phyloP scores from a whole-genome alignment of 2,329 filamentous ascomycete genomes.

The Penicillium sp. region DNA sequence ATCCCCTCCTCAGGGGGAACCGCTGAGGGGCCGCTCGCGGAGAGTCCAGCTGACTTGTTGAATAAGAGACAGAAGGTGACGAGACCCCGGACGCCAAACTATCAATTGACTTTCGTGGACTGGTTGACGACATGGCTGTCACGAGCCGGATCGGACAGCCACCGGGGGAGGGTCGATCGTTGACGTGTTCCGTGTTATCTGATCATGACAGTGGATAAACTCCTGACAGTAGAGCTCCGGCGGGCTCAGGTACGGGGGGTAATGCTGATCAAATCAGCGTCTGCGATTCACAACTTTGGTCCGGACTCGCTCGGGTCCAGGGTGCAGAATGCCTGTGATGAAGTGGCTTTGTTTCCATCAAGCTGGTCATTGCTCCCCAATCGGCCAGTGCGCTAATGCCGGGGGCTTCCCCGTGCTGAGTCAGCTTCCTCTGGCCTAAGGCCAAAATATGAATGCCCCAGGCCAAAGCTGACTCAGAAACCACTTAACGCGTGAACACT shows the following conservation, averaged over 20 bases:
- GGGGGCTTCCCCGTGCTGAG: conserved; percentile 5
- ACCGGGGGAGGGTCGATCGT: conserved; percentile 27
- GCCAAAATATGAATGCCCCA: neutral
- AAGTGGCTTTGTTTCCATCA: conserved; percentile 23
- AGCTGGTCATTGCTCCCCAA: conserved; percentile 27
- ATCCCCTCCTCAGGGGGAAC: conserved; percentile 62
- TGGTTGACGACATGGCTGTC: conserved; percentile 59
- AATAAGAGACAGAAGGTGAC: conserved; percentile 48
- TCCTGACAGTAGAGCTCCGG: conserved; percentile 6
- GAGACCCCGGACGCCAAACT: conserved; percentile 59
- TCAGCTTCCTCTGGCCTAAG: conserved; percentile 10
- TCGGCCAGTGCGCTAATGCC: conserved; percentile 27
- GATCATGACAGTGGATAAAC: conserved; percentile 36
- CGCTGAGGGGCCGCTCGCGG: conserved; percentile 36
- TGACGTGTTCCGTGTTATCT: conserved; percentile 31
- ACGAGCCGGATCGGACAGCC: conserved; percentile 35
- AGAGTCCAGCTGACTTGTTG: conserved; percentile 37
- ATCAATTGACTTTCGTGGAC: conserved; percentile 64
- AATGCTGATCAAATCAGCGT: conserved; percentile 1
- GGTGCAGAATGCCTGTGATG: conserved; percentile 20
- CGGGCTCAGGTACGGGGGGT: conserved; percentile 3
- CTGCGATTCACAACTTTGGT: neutral
- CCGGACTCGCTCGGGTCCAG: neutral
- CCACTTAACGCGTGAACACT: conserved; percentile 40
- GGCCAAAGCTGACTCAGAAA: conserved; percentile 22